Conservation (phyloP, 1,284 basidiomycete genomes). For the Boletus semigastroideus region DNA sequence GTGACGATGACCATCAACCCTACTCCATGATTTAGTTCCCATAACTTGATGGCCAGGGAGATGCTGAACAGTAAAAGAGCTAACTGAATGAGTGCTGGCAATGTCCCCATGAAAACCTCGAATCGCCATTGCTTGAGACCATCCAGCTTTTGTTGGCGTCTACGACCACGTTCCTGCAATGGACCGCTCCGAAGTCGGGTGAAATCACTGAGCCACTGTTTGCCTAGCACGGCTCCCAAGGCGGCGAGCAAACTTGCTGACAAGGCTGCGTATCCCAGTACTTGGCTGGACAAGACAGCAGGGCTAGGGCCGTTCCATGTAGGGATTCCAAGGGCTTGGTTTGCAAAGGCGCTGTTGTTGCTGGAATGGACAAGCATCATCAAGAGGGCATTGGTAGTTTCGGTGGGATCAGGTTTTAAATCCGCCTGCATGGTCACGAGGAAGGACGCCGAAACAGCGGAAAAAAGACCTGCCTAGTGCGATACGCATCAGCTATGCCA, state of each 20-base stretch:
- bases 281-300: background rate
- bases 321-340: background rate
- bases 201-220: background rate
- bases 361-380: background rate
- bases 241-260: background rate
- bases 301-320: background rate
- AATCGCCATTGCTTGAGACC: background rate
- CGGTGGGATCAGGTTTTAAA: background rate
- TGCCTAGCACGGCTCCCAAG: background rate
- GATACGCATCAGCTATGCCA: too few relatives aligned
- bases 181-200: background rate
- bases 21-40: background rate
- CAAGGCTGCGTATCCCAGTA: background rate
- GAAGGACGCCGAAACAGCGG: background rate
- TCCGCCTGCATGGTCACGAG: background rate
- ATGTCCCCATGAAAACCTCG: background rate
- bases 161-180: background rate
- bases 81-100: background rate
- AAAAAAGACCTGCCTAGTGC: background rate
- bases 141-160: background rate
- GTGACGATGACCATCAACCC: background rate
- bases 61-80: background rate
- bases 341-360: background rate
- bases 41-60: background rate
- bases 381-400: background rate